These are phyloP conservation scores for Parasarocladium wereldwijsianum DNA, from an alignment of 2,329 filamentous ascomycete genomes.

Conservation along the genomic window DNA sequence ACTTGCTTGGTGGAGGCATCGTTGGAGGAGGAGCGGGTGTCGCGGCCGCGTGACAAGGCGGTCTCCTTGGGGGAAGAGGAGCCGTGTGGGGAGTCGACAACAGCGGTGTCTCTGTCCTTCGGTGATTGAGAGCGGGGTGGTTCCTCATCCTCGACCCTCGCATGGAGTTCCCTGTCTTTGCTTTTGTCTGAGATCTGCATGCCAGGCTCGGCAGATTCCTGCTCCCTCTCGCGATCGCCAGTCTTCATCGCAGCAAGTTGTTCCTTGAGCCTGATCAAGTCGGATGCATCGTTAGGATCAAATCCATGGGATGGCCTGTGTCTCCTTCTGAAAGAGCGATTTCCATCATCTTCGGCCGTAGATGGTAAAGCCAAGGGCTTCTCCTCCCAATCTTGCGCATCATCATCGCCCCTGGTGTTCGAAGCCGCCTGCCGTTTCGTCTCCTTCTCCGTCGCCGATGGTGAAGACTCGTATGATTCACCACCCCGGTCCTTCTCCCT, in stretches of 20 bases:
- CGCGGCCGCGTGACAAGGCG: conserved; percentile 10
- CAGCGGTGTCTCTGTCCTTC: conserved; percentile 1
- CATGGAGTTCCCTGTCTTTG: conserved; percentile 5
- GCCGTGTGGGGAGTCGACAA: conserved; percentile 11
- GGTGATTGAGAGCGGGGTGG: conserved; percentile 7
- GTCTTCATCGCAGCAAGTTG: conserved; percentile 28
- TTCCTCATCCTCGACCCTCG: conserved; percentile 3
- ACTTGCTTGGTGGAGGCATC: conserved; percentile 30
- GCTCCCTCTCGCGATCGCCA: conserved; percentile 1
- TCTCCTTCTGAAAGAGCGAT: conserved; percentile 22
- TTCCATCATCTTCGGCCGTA: conserved; percentile 25
- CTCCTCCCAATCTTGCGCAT: conserved; percentile 23
- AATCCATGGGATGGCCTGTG: conserved; percentile 26
- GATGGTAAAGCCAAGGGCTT: no score
- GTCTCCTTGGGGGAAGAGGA: conserved; percentile 28
- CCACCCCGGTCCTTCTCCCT: no score
- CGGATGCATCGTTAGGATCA: conserved; percentile 36
- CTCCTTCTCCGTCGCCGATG: not conserved
- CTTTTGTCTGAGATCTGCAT: conserved; percentile 11
- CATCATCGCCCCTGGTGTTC: conserved; percentile 13
- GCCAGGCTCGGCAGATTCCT: not conserved
- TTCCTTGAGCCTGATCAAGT: conserved; percentile 33
- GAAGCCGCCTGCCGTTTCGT: conserved; percentile 2
- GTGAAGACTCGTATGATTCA: no score
- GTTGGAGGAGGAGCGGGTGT: not conserved